phyloP scores from a whole-genome alignment of 2,329 filamentous ascomycete genomes.

The Fusarium secorum region DNA sequence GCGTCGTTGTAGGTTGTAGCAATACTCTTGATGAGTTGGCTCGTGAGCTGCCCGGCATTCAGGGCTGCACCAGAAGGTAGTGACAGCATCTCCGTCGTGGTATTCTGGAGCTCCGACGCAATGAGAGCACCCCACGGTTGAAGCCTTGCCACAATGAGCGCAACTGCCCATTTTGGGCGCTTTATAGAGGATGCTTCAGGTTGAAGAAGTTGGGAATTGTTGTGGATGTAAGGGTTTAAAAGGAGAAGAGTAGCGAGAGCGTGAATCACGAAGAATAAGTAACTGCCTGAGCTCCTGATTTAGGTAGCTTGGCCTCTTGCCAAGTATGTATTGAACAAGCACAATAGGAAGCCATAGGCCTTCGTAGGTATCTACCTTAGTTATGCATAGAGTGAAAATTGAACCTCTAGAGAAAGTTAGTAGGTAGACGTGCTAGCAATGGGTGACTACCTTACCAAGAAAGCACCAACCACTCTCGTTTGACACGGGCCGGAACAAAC shows the following conservation, averaged over 20 bases:
- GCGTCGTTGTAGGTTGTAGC: constrained; percentile 1
- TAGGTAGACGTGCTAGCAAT: neutral
- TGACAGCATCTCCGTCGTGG: constrained; percentile 5
- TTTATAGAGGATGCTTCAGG: neutral
- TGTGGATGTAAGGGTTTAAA: neutral
- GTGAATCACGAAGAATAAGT: neutral
- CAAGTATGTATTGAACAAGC: neutral
- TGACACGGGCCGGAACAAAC: neutral
- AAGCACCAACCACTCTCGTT: neutral
- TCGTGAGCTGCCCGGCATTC: constrained; percentile 16
- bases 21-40: constrained; percentile 9
- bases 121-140: neutral
- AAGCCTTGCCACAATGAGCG: constrained; percentile 4
- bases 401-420: neutral
- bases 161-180: constrained; percentile 6
- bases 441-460: neutral
- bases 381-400: neutral
- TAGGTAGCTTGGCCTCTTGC: neutral
- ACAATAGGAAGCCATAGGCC: neutral
- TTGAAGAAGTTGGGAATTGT: neutral
- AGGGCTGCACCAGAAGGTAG: constrained; percentile 12
- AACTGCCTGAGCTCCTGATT: neutral
- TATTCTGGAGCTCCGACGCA: constrained; percentile 17
- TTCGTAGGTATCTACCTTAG: neutral
- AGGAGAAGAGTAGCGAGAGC: neutral